Conservation (phyloP, 2,329 filamentous ascomycete genomes). For the Phoma sp. region DNA sequence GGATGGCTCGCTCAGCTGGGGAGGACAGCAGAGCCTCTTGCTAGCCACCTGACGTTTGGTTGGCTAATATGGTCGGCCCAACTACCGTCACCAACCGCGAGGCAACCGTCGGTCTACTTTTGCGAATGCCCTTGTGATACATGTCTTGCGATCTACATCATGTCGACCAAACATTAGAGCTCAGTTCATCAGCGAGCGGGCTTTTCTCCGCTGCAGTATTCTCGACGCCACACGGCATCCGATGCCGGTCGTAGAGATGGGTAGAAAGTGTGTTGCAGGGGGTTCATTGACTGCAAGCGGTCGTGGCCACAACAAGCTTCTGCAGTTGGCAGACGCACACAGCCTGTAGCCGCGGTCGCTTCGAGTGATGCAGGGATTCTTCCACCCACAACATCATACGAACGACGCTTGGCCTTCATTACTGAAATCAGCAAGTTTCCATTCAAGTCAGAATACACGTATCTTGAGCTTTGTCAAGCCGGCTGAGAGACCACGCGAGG, state of each 20-base stretch:
- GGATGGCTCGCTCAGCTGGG: slow-evolving; percentile 41
- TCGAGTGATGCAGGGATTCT: slow-evolving; percentile 21
- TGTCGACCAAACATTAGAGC: no score
- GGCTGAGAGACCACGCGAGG: slow-evolving; percentile 26
- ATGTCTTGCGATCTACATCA: slow-evolving; percentile 21
- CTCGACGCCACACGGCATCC: neutral
- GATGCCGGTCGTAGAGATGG: neutral
- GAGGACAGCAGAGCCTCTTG: slow-evolving; percentile 41
- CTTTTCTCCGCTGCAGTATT: neutral
- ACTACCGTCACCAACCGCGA: slow-evolving; percentile 23
- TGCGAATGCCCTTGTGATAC: slow-evolving; percentile 40
- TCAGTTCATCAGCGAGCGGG: neutral
- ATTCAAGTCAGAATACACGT: slow-evolving; percentile 17
- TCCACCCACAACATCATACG: slow-evolving; percentile 8
- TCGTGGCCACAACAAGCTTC: slow-evolving; percentile 11
- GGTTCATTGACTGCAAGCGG: slow-evolving; percentile 7
- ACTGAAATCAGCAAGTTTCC: slow-evolving; percentile 13
- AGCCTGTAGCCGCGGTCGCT: slow-evolving; percentile 2
- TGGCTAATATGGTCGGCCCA: slow-evolving; percentile 28
- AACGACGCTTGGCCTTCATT: slow-evolving; percentile 11
- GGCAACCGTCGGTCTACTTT: slow-evolving; percentile 32
- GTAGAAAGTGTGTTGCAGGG: neutral
- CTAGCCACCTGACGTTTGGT: slow-evolving; percentile 24
- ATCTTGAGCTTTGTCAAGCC: slow-evolving; percentile 12
- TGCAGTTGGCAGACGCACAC: neutral